These are phyloP conservation scores for Boletus coccyginus DNA, from an alignment of 768 basidiomycete genomes.

Conservation along the genomic window DNA sequence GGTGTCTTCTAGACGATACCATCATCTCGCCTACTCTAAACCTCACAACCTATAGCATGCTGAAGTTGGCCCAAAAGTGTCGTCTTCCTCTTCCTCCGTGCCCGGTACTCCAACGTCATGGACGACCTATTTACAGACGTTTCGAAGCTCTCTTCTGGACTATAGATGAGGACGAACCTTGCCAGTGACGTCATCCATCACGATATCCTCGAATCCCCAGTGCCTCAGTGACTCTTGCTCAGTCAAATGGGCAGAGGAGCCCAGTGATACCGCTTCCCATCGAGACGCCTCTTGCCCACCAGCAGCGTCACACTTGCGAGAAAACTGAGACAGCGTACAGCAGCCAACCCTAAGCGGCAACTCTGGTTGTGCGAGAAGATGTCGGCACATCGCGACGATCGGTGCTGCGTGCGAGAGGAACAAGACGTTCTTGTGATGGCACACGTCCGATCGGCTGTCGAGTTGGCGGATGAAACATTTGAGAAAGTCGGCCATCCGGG, in stretches of 20 bases:
- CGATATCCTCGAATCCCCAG: constrained; percentile 81
- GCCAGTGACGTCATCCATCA: constrained; percentile 47
- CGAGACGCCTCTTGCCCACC: constrained; percentile 37
- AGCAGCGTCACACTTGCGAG: constrained; percentile 29
- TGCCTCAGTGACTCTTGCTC: constrained; percentile 59
- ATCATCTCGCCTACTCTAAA: background rate
- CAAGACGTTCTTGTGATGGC: constrained; percentile 50
- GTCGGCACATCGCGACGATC: constrained; percentile 60
- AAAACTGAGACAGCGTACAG: constrained; percentile 64
- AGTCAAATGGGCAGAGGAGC: constrained; percentile 53
- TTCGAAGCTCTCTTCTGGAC: background rate
- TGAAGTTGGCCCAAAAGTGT: constrained; percentile 45
- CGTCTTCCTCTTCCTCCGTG: constrained; percentile 56
- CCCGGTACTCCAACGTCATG: constrained; percentile 68
- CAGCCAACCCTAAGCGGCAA: constrained; percentile 67
- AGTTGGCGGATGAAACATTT: constrained; percentile 49
- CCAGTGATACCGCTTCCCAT: constrained; percentile 48
- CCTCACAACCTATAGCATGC: constrained; percentile 13
- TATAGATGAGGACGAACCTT: constrained; percentile 42
- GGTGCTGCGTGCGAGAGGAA: constrained; percentile 78
- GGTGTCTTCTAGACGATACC: background rate
- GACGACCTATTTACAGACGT: constrained; percentile 49
- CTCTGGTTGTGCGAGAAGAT: constrained; percentile 51
- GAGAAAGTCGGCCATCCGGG: constrained; percentile 54
- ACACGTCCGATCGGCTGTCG: constrained; percentile 40